Evolutionary conservation across 2,329 filamentous ascomycete genomes (phyloP).

Genomic region (Arachnomyces sp.): DNA sequence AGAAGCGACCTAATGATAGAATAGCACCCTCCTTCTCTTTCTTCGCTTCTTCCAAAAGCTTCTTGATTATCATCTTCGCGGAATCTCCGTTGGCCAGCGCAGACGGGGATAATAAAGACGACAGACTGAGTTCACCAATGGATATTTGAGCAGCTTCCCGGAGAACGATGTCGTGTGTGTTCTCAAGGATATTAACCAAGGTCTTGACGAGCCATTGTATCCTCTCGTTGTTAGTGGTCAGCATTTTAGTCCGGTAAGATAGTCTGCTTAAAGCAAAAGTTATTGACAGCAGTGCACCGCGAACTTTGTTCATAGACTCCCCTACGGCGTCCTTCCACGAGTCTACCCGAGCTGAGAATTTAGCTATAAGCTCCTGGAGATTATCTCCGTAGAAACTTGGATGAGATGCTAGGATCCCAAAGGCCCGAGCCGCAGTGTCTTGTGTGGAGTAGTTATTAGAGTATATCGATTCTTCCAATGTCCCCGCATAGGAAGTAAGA

Average conservation of each 20-base stretch:
- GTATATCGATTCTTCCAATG: slow-evolving; percentile 53
- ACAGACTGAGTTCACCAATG: slow-evolving; percentile 55
- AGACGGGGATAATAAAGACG: slow-evolving; percentile 40
- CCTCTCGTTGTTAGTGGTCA: slow-evolving; percentile 26
- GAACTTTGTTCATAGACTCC: slow-evolving; percentile 49
- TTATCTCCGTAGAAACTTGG: slow-evolving; percentile 27
- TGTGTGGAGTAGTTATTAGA: slow-evolving; percentile 66
- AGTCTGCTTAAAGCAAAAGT: slow-evolving; percentile 51
- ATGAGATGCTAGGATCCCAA: slow-evolving; percentile 71
- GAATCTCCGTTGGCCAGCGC: slow-evolving; percentile 19
- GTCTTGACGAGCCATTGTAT: slow-evolving; percentile 36
- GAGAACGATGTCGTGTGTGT: slow-evolving; percentile 47
- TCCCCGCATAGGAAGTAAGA: slow-evolving; percentile 38
- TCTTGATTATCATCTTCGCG: slow-evolving; percentile 48
- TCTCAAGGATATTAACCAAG: slow-evolving; percentile 45
- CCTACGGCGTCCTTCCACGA: slow-evolving; percentile 54
- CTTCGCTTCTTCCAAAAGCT: slow-evolving; percentile 61
- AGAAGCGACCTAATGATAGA: slow-evolving; percentile 66
- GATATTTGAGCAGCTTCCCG: slow-evolving; percentile 50
- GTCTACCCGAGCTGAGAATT: slow-evolving; percentile 40
- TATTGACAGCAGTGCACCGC: slow-evolving; percentile 52
- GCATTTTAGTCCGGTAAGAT: slow-evolving; percentile 39
- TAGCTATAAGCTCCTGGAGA: slow-evolving; percentile 36
- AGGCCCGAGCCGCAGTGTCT: slow-evolving; percentile 56
- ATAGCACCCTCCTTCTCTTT: slow-evolving; percentile 77